Evolutionary conservation across 768 basidiomycete species (phyloP), one percentile per base, ranked within the genome.

Genomic region (Amanita thiersii): DNA sequence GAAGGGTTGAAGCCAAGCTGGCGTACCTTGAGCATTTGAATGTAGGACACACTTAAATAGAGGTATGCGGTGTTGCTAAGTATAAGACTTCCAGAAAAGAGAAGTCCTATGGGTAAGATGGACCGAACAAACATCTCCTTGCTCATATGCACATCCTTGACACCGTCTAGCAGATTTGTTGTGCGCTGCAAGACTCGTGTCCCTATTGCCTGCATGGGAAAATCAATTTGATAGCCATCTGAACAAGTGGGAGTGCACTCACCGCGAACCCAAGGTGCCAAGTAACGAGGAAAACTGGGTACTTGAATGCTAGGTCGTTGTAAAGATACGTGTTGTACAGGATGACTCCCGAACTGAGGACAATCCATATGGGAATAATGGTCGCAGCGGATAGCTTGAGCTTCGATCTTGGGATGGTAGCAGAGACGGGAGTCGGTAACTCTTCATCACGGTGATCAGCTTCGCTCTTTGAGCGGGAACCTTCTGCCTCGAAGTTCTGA

Each of bases 291-390:
- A 93, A 94, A 49, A 96, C 90, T 20, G 93, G 93, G 67, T 69
- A 96, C 55, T 78, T 77, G 70, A 96, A 96, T 46, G 79, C 62
- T 54, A 86, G 77, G 33, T 73, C 75, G 62, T 86, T 86, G 71
- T 87, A 90, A 51, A 88, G 63, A 56, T 81, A 81, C 61, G 91
- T 94, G 75, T 96, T 96, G 77, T 97, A 96, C 45, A 96, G 79
- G 64, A 97, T 97, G 57, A 97, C 93, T 5, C 78, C 58, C 18
- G 90, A 89, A 49, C 81, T 86, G 51, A 94, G 81, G 14, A 77
- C 64, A 54, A 96, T 97, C 94, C 94, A 98, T 43, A 94, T 66
- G 19, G 89, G 92, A 43, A 96, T 88, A 54, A 92, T 86, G 43
- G 72, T 64, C 0, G 78, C 56, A 1, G 85, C 72, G 9, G 85